Percentiles rank a stretch among this genome's conserved stretches.
Evolutionary conservation across 2,329 filamentous ascomycete species (phyloP).

Genomic region (Fusarium sp.): DNA sequence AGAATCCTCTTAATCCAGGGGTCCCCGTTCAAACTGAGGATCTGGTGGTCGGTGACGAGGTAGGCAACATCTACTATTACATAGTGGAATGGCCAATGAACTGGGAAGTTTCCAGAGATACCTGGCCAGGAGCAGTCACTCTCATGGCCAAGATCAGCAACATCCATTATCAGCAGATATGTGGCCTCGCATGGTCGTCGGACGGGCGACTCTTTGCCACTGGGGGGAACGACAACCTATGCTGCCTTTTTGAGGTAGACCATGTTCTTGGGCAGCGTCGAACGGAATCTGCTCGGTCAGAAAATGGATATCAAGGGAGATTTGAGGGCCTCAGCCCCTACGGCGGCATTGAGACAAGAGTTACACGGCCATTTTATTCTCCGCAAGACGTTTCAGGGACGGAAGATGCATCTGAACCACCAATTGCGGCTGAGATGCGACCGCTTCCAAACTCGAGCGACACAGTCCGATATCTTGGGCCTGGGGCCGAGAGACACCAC

Average conservation of each 20-base stretch:
- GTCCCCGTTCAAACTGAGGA: conserved; percentile 78
- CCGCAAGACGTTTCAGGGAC: neutral
- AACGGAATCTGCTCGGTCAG: neutral
- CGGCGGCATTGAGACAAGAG: conserved; percentile 26
- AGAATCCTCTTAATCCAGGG: conserved; percentile 59
- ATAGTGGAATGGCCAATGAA: conserved; percentile 83
- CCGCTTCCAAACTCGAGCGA: conserved; percentile 46
- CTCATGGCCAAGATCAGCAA: conserved; percentile 78
- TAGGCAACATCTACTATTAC: conserved; percentile 88
- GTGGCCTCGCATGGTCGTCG: conserved; percentile 88
- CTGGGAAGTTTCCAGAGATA: conserved; percentile 71
- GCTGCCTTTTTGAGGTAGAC: conserved; percentile 81
- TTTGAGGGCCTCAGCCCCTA: conserved; percentile 13
- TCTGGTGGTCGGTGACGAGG: conserved; percentile 86
- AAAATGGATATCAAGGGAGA: conserved; percentile 8
- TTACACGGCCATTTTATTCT: conserved; percentile 2
- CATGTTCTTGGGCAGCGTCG: conserved; percentile 59
- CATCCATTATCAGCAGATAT: conserved; percentile 90
- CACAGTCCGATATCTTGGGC: conserved; percentile 61
- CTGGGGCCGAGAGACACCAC: conserved; percentile 73
- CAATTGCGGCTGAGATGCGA: conserved; percentile 43
- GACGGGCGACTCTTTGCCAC: conserved; percentile 84
- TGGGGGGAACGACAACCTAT: conserved; percentile 92
- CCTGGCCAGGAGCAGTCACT: conserved; percentile 82
- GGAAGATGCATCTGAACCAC: conserved; percentile 1